Conservation (phyloP, 257 asterid species). For the Orobanche coerulescens region DNA sequence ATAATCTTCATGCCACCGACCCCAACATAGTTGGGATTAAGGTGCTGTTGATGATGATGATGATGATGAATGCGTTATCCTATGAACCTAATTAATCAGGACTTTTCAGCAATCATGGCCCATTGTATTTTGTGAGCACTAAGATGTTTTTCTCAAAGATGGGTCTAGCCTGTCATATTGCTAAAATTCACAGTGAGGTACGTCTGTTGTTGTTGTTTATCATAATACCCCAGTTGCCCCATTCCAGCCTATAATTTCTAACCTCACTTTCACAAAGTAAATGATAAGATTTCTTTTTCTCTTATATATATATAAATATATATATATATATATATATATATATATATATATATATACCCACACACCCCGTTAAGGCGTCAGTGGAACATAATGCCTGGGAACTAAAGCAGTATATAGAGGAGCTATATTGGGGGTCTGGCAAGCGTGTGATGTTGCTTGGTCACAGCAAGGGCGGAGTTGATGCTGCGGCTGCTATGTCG, state of each 20-base stretch:
- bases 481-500: constrained; percentile 93
- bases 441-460: constrained; percentile 88
- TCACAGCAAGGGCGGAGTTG: constrained; percentile 97
- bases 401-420: constrained; percentile 83
- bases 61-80: constrained; percentile 19
- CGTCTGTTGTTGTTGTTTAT: not conserved
- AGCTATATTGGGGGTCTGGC: constrained; percentile 91
- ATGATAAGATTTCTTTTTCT: constrained; percentile 2
- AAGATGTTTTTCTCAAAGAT: constrained; percentile 78
- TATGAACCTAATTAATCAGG: constrained; percentile 36
- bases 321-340: no score
- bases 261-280: not conserved
- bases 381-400: constrained; percentile 94
- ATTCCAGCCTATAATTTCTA: no score
- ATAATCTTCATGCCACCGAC: no score
- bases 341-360: no score
- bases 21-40: no score
- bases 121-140: constrained; percentile 73
- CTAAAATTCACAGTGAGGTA: constrained; percentile 94
- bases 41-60: no score
- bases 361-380: constrained; percentile 54
- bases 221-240: not conserved
- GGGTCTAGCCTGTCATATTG: constrained; percentile 93
- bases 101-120: constrained; percentile 89
- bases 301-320: no score